Evolutionary conservation across 106 monocot genomes (phyloP).

Genomic region (Allium cepa): DNA sequence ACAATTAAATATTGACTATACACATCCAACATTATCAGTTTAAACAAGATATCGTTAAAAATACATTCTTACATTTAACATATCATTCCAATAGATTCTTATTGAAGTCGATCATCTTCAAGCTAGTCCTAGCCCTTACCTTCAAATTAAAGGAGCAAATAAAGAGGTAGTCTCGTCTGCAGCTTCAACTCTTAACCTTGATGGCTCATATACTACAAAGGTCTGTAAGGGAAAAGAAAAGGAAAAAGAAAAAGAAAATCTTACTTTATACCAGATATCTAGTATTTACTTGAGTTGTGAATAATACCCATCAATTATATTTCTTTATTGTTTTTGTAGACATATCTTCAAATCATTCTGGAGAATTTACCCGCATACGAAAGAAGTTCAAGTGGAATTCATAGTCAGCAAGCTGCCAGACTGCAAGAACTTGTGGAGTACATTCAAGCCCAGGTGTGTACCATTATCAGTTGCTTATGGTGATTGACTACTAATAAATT

Average conservation of each 20-base stretch:
- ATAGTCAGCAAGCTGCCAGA: constrained; percentile 79
- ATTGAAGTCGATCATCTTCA: constrained; percentile 95
- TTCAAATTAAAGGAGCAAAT: constrained; percentile 92
- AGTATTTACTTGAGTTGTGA: no score
- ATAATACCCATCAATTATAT: no score
- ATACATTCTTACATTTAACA: no score
- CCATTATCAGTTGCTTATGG: no score
- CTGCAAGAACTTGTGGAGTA: constrained; percentile 84
- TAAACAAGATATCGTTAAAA: no score
- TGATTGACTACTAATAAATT: no score
- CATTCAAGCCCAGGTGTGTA: constrained; percentile 71
- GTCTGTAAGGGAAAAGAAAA: constrained; percentile 17
- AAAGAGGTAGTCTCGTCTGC: constrained; percentile 77
- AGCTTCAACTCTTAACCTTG: constrained; percentile 68
- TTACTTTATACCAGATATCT: no score
- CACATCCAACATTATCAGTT: no score
- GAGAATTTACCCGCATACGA: constrained; percentile 68
- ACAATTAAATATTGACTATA: no score
- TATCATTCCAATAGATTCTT: constrained; percentile 48
- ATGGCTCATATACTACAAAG: constrained; percentile 97
- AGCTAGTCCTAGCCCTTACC: constrained; percentile 57
- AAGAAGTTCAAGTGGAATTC: constrained; percentile 64
- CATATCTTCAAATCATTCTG: constrained; percentile 91
- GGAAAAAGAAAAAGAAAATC: no score
- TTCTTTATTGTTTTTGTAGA: constrained; percentile 31